Base-by-base conservation (phyloP, 495 filamentous ascomycete genomes). In the Hyaloscypha finlandica region DNA sequence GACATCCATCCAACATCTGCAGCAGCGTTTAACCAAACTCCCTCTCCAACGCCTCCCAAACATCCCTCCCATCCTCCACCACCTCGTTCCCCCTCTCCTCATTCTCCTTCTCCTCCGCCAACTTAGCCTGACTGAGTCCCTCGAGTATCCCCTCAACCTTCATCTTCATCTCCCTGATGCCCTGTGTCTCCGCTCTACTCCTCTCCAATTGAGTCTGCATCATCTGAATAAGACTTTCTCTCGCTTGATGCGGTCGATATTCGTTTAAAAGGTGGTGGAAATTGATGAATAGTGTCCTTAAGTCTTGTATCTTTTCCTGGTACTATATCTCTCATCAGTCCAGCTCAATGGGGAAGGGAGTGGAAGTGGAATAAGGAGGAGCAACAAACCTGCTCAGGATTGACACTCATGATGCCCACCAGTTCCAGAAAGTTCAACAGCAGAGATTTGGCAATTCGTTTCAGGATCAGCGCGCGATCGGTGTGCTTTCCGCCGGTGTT, bases 191-290 rank as follows among this genome's bases (percentile, higher is more conserved):
- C n/a, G 83, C 84, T 68, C 84, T 86, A 64, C 86, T 89, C 67
- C 79, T 82, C 68, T 90, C 87, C 39, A 97, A 75, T 74, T 95
- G 90, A 71, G 92, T 90, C 78, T 97, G 92, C 93, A 99, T 95
- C 84, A 95, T 86, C 73, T 88, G 75, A 31, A 97, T 96, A 53
- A 98, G 80, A 33, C 88, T 93, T 78, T 98, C 96, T 45, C 95
- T 81, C 30, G 94, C 93, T 77, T 99, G 96, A 76, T 99, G 95
- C 3, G 95, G 96, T 29, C 95, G 88, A 76, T 97, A 98, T 65
- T 95, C 89, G 75, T 99, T 99, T 58, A 97, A 84, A 22, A 94
- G 83, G 68, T 93, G 90, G 75, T 97, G 92, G 61, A 93, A 89
- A 77, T 98, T 97, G 72, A 92, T 86, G 64, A 94, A 89, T 4